phyloP scores from a whole-genome alignment of 169 alveolate species.

The Amoebophrya sp. region DNA sequence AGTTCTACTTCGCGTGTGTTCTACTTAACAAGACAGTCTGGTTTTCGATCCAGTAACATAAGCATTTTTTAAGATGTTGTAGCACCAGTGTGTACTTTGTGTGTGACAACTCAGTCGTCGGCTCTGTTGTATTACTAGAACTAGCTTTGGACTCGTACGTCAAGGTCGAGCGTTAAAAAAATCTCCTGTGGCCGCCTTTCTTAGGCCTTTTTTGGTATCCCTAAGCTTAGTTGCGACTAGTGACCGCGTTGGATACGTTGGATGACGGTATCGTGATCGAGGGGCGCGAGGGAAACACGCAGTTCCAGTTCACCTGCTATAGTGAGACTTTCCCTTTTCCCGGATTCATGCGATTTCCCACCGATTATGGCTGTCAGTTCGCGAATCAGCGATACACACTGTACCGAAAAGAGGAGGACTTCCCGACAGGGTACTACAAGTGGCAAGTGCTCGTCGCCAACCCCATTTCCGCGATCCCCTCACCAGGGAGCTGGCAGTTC shows the following conservation, averaged over 20 bases:
- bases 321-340: not conserved
- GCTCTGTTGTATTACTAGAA: no score
- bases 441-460: not conserved
- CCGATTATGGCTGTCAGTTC: not conserved
- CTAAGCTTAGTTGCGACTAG: not conserved
- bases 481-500: constrained; percentile 28
- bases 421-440: constrained; percentile 8
- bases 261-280: constrained; percentile 15
- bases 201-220: no score
- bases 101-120: no score
- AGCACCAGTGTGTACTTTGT: no score
- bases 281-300: not conserved
- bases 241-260: not conserved
- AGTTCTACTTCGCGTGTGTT: no score
- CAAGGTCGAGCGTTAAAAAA: no score
- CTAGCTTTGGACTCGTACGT: no score
- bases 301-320: not conserved
- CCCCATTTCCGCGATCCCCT: not conserved
- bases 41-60: no score
- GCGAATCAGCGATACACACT: constrained; percentile 10
- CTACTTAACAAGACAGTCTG: no score
- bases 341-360: not conserved
- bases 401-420: constrained; percentile 4
- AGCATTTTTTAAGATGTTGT: no score
- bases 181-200: no score